Evolutionary conservation across 176 grass and related monocot species (phyloP).

Genomic region (Oryza rufipogon): DNA sequence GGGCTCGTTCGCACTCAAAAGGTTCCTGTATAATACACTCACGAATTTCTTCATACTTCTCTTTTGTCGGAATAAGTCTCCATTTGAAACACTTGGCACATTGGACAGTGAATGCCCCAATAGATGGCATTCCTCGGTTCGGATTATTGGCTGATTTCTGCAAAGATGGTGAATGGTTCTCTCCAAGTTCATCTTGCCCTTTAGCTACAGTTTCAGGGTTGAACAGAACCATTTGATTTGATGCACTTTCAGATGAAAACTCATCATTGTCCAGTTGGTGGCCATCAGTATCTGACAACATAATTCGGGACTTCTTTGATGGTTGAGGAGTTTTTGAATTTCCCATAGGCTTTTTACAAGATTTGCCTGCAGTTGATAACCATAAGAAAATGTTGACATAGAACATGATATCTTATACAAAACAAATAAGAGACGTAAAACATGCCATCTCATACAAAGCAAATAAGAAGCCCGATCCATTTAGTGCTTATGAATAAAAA

Average conservation of each 20-base stretch:
- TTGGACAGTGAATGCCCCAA: conserved; percentile 95
- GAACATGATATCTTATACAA: conserved; percentile 4
- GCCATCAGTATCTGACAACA: conserved; percentile 32
- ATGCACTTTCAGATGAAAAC: conserved; percentile 47
- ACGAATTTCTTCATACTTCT: conserved; percentile 92
- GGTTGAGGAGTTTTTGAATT: conserved; percentile 50
- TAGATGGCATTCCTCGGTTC: conserved; percentile 61
- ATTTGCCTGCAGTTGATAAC: conserved; percentile 41
- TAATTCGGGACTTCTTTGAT: conserved; percentile 41
- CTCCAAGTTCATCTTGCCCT: conserved; percentile 51
- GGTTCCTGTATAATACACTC: conserved; percentile 77
- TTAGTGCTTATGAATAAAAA: not conserved
- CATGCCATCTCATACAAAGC: conserved; percentile 4
- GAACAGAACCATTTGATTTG: conserved; percentile 43
- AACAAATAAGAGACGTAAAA: not conserved
- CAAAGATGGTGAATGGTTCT: conserved; percentile 40
- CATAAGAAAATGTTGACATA: conserved; percentile 1
- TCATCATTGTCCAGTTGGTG: conserved; percentile 36
- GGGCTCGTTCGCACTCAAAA: conserved; percentile 77
- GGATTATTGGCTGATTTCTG: conserved; percentile 36
- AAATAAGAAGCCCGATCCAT: conserved; percentile 12
- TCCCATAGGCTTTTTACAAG: conserved; percentile 38
- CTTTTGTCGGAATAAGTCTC: conserved; percentile 94
- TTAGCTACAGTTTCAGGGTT: conserved; percentile 46
- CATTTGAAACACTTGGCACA: conserved; percentile 96